Evolutionary conservation across 441 rosid genomes (phyloP), one percentile per base, ranked within the genome.

Genomic region (Populus hybrid): DNA sequence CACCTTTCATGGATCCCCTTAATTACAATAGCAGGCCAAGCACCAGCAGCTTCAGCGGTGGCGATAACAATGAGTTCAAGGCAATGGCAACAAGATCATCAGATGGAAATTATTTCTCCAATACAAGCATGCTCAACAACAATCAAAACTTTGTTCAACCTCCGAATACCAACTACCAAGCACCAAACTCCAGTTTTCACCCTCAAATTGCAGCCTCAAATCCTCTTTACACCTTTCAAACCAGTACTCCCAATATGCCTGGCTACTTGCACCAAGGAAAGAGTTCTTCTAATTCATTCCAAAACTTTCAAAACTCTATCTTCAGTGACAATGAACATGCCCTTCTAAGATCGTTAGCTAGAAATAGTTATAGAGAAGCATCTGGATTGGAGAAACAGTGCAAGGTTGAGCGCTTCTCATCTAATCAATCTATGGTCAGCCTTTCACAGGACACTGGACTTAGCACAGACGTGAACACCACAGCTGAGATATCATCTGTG

Each of bases 371-470:
- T 9, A 28, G 5, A 10, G 77, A 72, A 38, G 59, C 53, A 42
- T 53, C 76, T 7, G 70, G 28, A 35, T 42, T 30, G 63, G 78
- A 79, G 21, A 79, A 59, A 46, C 86, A 77, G 75, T 80, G 90
- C 89, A 95, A 91, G 81, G 74, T 84, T 75, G 98, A 95, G 84
- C 88, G 86, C 81, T 89, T 86, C 79, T 89, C 92, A 4, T 84
- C 92, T 3, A 88, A 90, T 74, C 93, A 88, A 26, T 88, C 95
- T 0, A 72, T 89, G 84, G 89, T 88, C n/a, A 88, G 88, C 71
- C 89, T 57, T 11, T 93, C 99, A 24, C 98, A 92, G 72, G 99
- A 93, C n/a, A 95, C 98, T 9, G 92, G 94, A 68, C 82, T 90
- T 59, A 93, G 98, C 79, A 86, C 93, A 0, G 99, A 95, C 75